Evolutionary conservation across 1,284 basidiomycete species (phyloP), one percentile per base, ranked within the genome.

Genomic region (Anthracocystis panici-leucophaei): DNA sequence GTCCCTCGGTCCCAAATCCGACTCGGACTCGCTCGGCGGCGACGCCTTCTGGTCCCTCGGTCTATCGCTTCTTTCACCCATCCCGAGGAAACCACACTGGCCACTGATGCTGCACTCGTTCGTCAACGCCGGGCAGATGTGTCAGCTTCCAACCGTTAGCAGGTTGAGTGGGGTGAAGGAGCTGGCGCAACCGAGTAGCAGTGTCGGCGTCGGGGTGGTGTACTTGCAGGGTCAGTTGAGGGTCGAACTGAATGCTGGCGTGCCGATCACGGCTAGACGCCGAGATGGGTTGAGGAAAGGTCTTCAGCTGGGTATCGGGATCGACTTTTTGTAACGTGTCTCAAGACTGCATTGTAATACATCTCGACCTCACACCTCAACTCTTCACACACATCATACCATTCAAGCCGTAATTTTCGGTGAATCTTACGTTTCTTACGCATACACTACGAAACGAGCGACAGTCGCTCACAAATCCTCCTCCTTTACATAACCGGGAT

Each of bases 181-280:
- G 49, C 20, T 72, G 6, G 48, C 49, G 0, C 84, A 87, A 33
- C 86, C 87, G 11, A 83, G 91, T 0, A 87, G 96, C 52, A 93
- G 93, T 3, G 92, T 90, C 0, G 96, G 96, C 6, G 80, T 97
- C 1, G 97, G 97, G 0, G 85, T 99, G n/a, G 89, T 98, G 51
- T 98, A 97, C 83, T 88, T 91, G 49, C 91, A 95, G 73, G 92
- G 93, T 64, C 91, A 92, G 3, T 88, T 95, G 18, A 88, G 94
- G 21, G 88, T 95, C 42, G 97, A 99, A 85, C 87, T 96, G 72
- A 99, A 98, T 85, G 91, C 97, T 72, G 93, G 95, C 3, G 89
- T 98, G 55, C 96, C 96, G 1, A 87, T 99, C 2, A 89, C 92
- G 0, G 91, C 91, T 1, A 90, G 90, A 50, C 90, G 88, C 77